Evolutionary conservation across 2,329 filamentous ascomycete genomes (phyloP), one percentile per base, ranked within the genome.

Genomic region (Knufia fluminis): DNA sequence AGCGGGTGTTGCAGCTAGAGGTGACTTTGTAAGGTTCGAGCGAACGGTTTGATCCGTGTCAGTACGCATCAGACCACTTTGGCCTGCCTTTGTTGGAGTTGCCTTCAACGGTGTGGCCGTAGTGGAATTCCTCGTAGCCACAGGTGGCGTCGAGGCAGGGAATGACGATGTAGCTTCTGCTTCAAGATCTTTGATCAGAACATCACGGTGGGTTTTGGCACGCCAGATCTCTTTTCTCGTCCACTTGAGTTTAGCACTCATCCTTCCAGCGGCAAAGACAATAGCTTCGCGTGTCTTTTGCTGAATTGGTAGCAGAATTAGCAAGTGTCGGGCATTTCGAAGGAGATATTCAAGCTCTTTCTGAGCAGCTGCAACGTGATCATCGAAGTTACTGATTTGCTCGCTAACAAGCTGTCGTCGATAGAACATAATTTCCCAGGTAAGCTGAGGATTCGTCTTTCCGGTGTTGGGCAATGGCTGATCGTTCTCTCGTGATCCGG

Each of bases 141-240:
- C 19, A 39, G 4, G 16, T 6, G 19, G 17, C 17, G n/a, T n/a
- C n/a, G 57, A 54, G 39, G 52, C 48, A 26, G 39, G 61, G 65
- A 50, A 61, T 51, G 55, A 51, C 54, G 48, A 3, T 45, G 54
- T 28, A 48, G 61, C 54, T 60, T 95, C 90, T 57, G 95, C 87
- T 48, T 91, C 85, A 7, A 97, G 71, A 62, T 98, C 92, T 66
- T 89, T 77, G 3, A 81, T 73, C 17, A 98, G 71, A 52, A 97
- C 90, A 60, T 96, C 91, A 36, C 84, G 82, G 65, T 98, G 90
- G 57, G 90, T 96, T 61, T 81, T 91, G 60, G 91, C 78, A 48
- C 83, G 85, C 88, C 90, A 96, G 17, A 96, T 92, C 57, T 95
- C 88, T 64, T 94, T 84, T 53, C 91, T 78, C n/a, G 84, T 82